A percentile compares a stretch with the other conserved stretches of the same genome.
phyloP scores from a whole-genome alignment of 2,329 filamentous ascomycete genomes.

The Hymenoscyphus salicellus region DNA sequence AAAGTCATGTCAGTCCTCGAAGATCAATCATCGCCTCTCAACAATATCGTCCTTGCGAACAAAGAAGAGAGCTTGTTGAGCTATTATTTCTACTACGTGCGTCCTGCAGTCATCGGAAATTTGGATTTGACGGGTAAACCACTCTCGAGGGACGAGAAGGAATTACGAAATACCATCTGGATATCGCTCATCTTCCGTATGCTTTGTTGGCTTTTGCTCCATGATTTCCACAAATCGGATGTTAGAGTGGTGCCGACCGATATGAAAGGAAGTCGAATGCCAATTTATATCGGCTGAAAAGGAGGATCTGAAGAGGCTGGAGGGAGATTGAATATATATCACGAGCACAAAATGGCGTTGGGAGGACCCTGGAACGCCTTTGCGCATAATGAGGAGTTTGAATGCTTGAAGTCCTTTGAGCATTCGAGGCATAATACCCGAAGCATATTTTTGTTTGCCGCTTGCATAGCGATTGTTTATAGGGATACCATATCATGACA shows the following conservation, averaged over 20 bases:
- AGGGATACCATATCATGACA: neutral
- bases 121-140: conserved; percentile 29
- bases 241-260: conserved; percentile 53
- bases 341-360: neutral
- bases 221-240: conserved; percentile 54
- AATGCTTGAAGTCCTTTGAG: neutral
- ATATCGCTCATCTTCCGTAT: conserved; percentile 54
- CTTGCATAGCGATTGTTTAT: neutral
- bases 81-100: conserved; percentile 50
- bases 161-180: conserved; percentile 45
- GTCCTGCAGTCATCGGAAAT: conserved; percentile 41
- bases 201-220: conserved; percentile 56
- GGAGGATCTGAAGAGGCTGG: too few species aligned
- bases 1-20: conserved; percentile 45
- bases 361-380: neutral
- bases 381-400: conserved; percentile 5
- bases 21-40: conserved; percentile 38
- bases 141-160: conserved; percentile 16
- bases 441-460: neutral
- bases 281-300: conserved; percentile 46
- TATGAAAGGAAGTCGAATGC: conserved; percentile 51
- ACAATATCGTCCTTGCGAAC: conserved; percentile 42
- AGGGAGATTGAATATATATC: neutral
- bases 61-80: conserved; percentile 51
- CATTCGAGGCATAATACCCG: neutral